phyloP scores from a whole-genome alignment of 1,284 basidiomycete species.

The Tilletia horrida region DNA sequence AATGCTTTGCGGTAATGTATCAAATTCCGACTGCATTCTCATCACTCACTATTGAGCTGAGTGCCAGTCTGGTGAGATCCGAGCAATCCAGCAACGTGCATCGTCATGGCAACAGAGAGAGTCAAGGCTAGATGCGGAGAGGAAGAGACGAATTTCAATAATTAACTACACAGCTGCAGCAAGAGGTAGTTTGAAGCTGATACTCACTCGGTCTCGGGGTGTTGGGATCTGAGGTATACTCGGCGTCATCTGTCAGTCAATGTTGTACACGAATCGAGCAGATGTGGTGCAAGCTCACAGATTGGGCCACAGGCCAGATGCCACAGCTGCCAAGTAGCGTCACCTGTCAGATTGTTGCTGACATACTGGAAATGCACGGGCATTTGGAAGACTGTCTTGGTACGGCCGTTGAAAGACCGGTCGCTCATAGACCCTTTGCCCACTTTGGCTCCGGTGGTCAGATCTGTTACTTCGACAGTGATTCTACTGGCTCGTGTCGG shows the following conservation, averaged over 20 bases:
- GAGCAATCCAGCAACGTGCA: conserved; percentile 37
- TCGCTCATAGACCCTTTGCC: conserved; percentile 30
- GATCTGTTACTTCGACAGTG: conserved; percentile 33
- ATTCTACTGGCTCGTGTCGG: conserved; percentile 28
- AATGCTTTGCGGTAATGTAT: too few species aligned
- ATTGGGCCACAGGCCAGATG: conserved; percentile 36
- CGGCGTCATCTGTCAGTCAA: not conserved
- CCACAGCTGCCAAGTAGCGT: conserved; percentile 38
- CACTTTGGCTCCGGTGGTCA: conserved; percentile 30
- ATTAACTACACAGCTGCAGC: too few species aligned
- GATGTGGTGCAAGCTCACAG: conserved; percentile 12
- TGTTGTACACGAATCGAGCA: not conserved
- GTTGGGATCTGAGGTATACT: conserved; percentile 13
- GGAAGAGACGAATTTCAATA: not conserved
- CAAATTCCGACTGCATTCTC: not conserved
- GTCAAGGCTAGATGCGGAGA: not conserved
- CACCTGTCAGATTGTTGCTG: conserved; percentile 37
- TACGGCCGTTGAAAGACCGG: conserved; percentile 25
- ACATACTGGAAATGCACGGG: conserved; percentile 39
- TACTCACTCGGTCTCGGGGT: conserved; percentile 22
- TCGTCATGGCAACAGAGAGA: conserved; percentile 26
- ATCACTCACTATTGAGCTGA: conserved; percentile 23
- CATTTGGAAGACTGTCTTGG: conserved; percentile 33
- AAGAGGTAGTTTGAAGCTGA: too few species aligned
- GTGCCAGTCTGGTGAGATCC: conserved; percentile 35